These are phyloP conservation scores for Termitomyces sp. DNA, from an alignment of 768 basidiomycete genomes.

Conservation along the genomic window DNA sequence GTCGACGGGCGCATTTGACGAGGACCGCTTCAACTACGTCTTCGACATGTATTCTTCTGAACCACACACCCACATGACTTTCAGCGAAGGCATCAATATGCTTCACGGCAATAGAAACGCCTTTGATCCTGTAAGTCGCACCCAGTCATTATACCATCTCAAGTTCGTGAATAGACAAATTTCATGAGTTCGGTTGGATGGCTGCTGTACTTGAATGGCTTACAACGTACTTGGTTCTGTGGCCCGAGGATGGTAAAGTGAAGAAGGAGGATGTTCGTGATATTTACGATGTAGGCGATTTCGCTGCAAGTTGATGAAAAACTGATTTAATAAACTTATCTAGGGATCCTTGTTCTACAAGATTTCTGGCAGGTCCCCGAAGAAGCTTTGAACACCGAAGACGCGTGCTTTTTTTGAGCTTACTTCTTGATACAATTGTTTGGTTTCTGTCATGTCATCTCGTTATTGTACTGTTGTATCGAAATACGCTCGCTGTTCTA, in stretches of 20 bases:
- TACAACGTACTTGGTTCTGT: constrained; percentile 37
- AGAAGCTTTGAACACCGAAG: not conserved
- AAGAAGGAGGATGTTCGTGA: constrained; percentile 39
- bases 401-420: not conserved
- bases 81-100: constrained; percentile 40
- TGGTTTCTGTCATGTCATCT: not conserved
- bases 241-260: constrained; percentile 35
- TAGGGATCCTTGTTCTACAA: constrained; percentile 37
- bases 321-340: not conserved
- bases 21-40: constrained; percentile 35
- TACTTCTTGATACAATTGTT: not conserved
- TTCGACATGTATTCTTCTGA: constrained; percentile 41
- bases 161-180: not conserved
- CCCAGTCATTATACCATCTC: not conserved
- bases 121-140: constrained; percentile 32
- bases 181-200: constrained; percentile 39
- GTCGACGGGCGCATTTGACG: constrained; percentile 38
- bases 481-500: not conserved
- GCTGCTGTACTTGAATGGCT: constrained; percentile 42
- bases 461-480: not conserved
- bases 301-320: not conserved
- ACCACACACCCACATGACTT: constrained; percentile 39
- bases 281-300: constrained; percentile 36
- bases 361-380: constrained; percentile 25
- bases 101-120: constrained; percentile 38